Evolutionary conservation across 352 stramenopile species (phyloP), one percentile per base, ranked within the genome.

Genomic region (Pythium rhizo-oryzae): DNA sequence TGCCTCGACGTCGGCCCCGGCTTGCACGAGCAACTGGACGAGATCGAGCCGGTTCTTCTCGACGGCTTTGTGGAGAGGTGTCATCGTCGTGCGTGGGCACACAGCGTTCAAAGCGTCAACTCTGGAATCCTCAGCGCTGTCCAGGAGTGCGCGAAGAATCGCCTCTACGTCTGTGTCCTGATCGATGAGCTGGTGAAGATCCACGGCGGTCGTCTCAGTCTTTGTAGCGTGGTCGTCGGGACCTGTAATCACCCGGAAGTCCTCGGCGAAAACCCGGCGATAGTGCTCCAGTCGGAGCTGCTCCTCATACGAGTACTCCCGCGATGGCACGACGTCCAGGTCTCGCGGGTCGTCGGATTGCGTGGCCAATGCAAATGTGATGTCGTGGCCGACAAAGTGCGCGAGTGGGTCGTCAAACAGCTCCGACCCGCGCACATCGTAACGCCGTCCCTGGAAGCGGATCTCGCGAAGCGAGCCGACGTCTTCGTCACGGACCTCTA

Each of bases 1-100:
- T 15, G 76, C 79, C 12, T 70, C 46, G 1, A 78, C 28, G 60
- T 89, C 63, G 11, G 82, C 82, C 24, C 82, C 80, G 33, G 75
- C 72, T 59, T 56, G 11, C 21, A 90, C 50, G 11, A 90, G 61
- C 49, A 80, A 63, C 41, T 75, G 63, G 2, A 87, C 80, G n/a
- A 91, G 63, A 23, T 82, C 79, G 35, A 84, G 51, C 12, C 74
- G 76, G 44, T 85, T 75, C 65, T 82, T 84, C 59, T 91, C 82
- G 46, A 91, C 80, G 8, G 82, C 82, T 67, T 87, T 87, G 60
- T 91, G 82, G 33, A 91, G 37, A n/a, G 78, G 76, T 19, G 82
- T 87, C 80, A 91, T 87, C 37, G 70, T 84, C 18, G 80, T 85
- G 15, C 82, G 82, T 63, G 67, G 1, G 57, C 82, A 91, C 12